Conservation (phyloP, 2,329 filamentous ascomycete species). For the Dichotomopilus funicola region DNA sequence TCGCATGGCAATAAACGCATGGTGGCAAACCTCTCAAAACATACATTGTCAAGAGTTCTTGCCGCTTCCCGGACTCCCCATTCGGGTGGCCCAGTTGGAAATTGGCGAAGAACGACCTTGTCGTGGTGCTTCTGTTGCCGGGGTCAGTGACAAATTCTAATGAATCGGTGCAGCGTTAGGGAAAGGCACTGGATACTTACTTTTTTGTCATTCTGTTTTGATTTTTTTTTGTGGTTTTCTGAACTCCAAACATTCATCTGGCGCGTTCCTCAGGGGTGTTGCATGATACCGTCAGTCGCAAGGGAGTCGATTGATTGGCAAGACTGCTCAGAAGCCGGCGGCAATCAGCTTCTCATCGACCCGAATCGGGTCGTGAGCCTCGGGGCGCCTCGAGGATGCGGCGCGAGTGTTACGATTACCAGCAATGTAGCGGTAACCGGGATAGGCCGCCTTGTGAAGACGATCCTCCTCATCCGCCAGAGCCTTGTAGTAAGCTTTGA, state of each 20-base stretch:
- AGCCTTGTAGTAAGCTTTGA: constrained; percentile 11
- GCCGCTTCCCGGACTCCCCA: neutral
- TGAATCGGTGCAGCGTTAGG: neutral
- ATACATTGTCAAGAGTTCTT: neutral
- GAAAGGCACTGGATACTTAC: neutral
- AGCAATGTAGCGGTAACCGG: constrained; percentile 11
- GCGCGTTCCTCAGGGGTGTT: neutral
- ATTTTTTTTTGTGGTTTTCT: neutral
- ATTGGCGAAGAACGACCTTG: no score
- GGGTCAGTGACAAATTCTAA: no score
- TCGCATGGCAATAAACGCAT: constrained; percentile 1
- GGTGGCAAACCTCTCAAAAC: neutral
- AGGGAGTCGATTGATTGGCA: neutral
- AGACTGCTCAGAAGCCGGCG: constrained; percentile 1
- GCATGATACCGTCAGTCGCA: neutral
- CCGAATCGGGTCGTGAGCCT: constrained; percentile 3
- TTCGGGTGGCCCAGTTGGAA: no score
- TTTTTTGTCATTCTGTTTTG: neutral
- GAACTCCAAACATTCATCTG: neutral
- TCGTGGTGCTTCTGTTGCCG: no score
- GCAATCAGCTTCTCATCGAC: constrained; percentile 8
- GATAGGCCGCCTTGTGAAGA: constrained; percentile 8
- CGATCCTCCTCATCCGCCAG: constrained; percentile 11
- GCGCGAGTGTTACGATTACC: constrained; percentile 2
- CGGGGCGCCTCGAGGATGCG: neutral